Percentiles rank a stretch among this genome's conserved stretches.
phyloP scores from a whole-genome alignment of 169 alveolate genomes.

The Eimeria sp. region DNA sequence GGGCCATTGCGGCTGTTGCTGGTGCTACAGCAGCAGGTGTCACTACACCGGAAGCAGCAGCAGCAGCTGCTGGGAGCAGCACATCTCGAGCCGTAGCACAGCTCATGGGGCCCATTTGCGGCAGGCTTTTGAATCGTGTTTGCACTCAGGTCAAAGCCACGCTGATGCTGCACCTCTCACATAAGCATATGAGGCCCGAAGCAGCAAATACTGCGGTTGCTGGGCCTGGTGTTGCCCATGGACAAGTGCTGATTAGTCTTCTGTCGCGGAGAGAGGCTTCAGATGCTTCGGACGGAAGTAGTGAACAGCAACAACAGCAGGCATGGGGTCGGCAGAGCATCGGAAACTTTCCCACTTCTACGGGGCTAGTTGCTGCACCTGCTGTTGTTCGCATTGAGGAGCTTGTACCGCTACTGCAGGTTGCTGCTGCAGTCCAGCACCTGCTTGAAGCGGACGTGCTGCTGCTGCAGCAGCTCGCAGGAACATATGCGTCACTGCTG shows the following conservation, averaged over 20 bases:
- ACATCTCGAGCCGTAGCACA: constrained; percentile 31
- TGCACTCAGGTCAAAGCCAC: constrained; percentile 49
- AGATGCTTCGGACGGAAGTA: neutral
- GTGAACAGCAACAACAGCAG: constrained; percentile 20
- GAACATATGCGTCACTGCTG: constrained; percentile 16
- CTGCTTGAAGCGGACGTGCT: constrained; percentile 67
- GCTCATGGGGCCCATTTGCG: constrained; percentile 41
- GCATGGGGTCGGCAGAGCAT: neutral
- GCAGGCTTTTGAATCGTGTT: constrained; percentile 49
- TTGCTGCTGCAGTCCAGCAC: constrained; percentile 42
- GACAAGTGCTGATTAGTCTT: neutral
- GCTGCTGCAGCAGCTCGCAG: constrained; percentile 36
- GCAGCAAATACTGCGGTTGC: neutral
- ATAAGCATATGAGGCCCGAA: constrained; percentile 23
- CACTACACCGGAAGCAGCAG: constrained; percentile 59
- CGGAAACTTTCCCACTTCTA: neutral
- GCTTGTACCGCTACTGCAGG: constrained; percentile 17
- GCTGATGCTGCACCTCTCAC: constrained; percentile 23
- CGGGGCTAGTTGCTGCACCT: neutral
- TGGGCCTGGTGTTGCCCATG: neutral
- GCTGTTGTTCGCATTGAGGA: neutral
- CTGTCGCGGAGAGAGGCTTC: neutral
- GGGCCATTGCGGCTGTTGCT: constrained; percentile 20
- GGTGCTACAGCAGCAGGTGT: constrained; percentile 37
- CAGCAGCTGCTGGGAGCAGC: constrained; percentile 49